phyloP scores from a whole-genome alignment of 306 rosid species.

The Prunus mongolica region DNA sequence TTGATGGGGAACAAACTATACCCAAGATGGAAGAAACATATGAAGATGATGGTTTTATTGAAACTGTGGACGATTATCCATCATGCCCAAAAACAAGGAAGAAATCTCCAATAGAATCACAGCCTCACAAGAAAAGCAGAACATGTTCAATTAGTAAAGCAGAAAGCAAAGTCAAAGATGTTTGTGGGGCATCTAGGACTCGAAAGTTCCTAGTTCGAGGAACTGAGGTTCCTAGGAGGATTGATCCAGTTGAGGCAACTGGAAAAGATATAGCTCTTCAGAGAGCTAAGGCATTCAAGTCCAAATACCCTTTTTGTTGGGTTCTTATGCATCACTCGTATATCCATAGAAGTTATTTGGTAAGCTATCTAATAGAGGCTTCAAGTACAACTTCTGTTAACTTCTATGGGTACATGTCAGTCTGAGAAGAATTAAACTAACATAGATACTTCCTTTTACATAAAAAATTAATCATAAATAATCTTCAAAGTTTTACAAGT shows the following conservation, averaged over 20 bases:
- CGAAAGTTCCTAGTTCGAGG: neutral
- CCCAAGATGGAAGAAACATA: neutral
- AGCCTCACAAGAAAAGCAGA: neutral
- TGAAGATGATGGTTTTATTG: neutral
- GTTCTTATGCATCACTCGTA: neutral
- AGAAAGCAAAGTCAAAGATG: neutral
- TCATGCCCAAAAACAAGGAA: neutral
- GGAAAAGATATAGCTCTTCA: neutral
- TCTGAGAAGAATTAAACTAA: too few species aligned
- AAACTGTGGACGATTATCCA: neutral
- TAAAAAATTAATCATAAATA: too few species aligned
- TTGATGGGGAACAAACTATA: neutral
- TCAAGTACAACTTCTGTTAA: conserved; percentile 4
- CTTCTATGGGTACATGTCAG: neutral
- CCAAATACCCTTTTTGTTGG: neutral
- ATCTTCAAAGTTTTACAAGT: too few species aligned
- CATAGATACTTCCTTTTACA: too few species aligned
- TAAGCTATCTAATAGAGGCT: neutral
- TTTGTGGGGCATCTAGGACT: neutral
- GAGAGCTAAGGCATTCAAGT: neutral
- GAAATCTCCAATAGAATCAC: neutral
- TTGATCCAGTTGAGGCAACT: neutral
- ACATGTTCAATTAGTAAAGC: neutral
- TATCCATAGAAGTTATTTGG: conserved; percentile 9
- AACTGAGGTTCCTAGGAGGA: neutral